Evolutionary conservation across 192 early-diverging fungal genomes (phyloP).

Genomic region (Podochytrium sp.): DNA sequence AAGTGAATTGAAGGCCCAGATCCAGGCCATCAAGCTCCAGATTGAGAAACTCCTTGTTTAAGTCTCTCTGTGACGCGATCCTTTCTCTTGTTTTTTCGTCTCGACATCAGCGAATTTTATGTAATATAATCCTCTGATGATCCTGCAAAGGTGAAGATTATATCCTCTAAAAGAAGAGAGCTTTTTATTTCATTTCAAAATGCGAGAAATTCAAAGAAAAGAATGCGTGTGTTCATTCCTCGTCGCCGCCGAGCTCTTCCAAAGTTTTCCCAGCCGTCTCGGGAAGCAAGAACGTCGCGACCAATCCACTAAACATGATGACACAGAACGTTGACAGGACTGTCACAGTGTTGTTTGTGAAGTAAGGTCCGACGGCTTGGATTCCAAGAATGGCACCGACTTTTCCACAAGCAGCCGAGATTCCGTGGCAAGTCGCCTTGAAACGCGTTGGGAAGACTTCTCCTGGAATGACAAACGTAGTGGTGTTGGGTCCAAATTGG

Average conservation of each 20-base stretch:
- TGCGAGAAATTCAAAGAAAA: background rate
- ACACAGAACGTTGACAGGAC: conserved; percentile 38
- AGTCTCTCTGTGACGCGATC: conserved; percentile 15
- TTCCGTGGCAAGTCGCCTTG: conserved; percentile 78
- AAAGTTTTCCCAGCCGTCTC: conserved; percentile 80
- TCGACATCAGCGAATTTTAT: background rate
- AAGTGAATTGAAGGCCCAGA: conserved; percentile 92
- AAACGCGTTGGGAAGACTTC: conserved; percentile 77
- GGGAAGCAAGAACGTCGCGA: conserved; percentile 68
- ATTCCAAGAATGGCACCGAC: conserved; percentile 70
- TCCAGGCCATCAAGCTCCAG: conserved; percentile 84
- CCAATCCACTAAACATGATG: conserved; percentile 61
- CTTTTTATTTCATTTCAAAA: conserved; percentile 1
- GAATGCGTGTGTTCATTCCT: background rate
- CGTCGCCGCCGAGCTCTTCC: conserved; percentile 62
- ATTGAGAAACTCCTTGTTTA: conserved; percentile 95
- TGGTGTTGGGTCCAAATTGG: conserved; percentile 96
- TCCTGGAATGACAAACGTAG: conserved; percentile 81
- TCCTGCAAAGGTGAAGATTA: conserved; percentile 20
- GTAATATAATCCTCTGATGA: conserved; percentile 20
- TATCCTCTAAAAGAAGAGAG: background rate
- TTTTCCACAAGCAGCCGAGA: conserved; percentile 79
- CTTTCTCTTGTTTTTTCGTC: background rate
- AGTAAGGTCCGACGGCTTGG: conserved; percentile 51
- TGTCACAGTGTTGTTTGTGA: conserved; percentile 22